phyloP scores from a whole-genome alignment of 257 asterid species.

The Striga asiatica region DNA sequence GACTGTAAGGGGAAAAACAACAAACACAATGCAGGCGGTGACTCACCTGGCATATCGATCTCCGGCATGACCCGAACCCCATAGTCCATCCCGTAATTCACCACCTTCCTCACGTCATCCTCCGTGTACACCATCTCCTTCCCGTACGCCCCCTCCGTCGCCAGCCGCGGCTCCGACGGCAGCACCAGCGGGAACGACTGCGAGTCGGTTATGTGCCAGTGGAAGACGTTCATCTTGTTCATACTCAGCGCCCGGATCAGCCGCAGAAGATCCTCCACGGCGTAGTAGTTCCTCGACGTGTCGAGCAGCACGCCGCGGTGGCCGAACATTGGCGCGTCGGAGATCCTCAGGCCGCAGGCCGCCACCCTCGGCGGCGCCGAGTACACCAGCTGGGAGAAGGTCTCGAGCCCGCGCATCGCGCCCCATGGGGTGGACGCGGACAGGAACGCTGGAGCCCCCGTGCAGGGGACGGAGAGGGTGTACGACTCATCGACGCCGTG shows the following conservation, averaged over 20 bases:
- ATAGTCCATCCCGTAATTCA: slow-evolving; percentile 58
- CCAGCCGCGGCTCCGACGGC: slow-evolving; percentile 68
- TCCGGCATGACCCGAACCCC: slow-evolving; percentile 91
- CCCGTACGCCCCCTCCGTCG: slow-evolving; percentile 67
- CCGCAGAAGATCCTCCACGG: slow-evolving; percentile 48
- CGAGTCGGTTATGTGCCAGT: slow-evolving; percentile 93
- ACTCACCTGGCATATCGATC: slow-evolving; percentile 94
- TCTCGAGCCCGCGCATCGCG: slow-evolving; percentile 84
- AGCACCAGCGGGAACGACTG: slow-evolving; percentile 78
- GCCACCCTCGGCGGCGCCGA: slow-evolving; percentile 35
- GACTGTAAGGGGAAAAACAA: too few species aligned
- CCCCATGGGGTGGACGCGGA: slow-evolving; percentile 67
- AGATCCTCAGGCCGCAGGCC: slow-evolving; percentile 41
- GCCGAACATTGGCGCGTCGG: slow-evolving; percentile 55
- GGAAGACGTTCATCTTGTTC: slow-evolving; percentile 87
- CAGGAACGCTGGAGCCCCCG: slow-evolving; percentile 27
- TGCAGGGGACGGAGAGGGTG: slow-evolving; percentile 34
- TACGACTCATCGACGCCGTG: slow-evolving; percentile 88
- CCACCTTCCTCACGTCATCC: slow-evolving; percentile 55
- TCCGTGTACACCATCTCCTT: slow-evolving; percentile 59
- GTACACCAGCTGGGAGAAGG: slow-evolving; percentile 71
- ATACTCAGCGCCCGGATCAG: slow-evolving; percentile 68
- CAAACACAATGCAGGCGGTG: too few species aligned
- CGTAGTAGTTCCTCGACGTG: slow-evolving; percentile 69
- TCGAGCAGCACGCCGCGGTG: slow-evolving; percentile 76